Conservation (phyloP, 2,329 filamentous ascomycete species). For the Sporothrix euskadiensis region DNA sequence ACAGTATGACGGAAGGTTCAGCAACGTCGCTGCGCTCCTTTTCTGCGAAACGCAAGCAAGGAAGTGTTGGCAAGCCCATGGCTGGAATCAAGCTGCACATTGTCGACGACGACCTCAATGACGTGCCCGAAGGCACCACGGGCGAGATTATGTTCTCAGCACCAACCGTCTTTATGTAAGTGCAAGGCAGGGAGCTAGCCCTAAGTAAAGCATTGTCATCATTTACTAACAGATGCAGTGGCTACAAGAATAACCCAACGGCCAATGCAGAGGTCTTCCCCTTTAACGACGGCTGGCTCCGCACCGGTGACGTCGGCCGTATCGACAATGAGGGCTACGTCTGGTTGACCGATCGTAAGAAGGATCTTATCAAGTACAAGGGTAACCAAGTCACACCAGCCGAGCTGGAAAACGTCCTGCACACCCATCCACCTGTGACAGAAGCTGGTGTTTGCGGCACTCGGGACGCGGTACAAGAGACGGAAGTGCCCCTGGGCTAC, state of each 20-base stretch:
- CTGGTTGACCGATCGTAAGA: constrained; percentile 26
- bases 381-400: constrained; percentile 25
- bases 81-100: constrained; percentile 13
- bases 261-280: constrained; percentile 17
- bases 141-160: constrained; percentile 16
- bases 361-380: constrained; percentile 26
- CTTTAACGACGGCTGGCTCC: constrained; percentile 11
- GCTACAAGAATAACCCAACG: constrained; percentile 18
- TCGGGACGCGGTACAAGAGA: constrained; percentile 16
- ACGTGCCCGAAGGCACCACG: not conserved
- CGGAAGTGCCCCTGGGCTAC: constrained; percentile 22
- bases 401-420: constrained; percentile 21
- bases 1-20: constrained; percentile 18
- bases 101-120: constrained; percentile 20
- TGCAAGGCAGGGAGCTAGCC: no score
- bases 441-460: constrained; percentile 21
- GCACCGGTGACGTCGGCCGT: constrained; percentile 20
- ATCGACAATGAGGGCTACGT: constrained; percentile 20
- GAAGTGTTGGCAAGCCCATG: constrained; percentile 8
- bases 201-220: not conserved
- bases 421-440: constrained; percentile 8
- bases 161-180: constrained; percentile 15
- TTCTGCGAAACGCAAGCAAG: constrained; percentile 5
- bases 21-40: not conserved
- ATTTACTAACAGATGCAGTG: not conserved